Base-by-base conservation (phyloP, 2,329 filamentous ascomycete genomes). In the Paraphoma chrysanthemicola region DNA sequence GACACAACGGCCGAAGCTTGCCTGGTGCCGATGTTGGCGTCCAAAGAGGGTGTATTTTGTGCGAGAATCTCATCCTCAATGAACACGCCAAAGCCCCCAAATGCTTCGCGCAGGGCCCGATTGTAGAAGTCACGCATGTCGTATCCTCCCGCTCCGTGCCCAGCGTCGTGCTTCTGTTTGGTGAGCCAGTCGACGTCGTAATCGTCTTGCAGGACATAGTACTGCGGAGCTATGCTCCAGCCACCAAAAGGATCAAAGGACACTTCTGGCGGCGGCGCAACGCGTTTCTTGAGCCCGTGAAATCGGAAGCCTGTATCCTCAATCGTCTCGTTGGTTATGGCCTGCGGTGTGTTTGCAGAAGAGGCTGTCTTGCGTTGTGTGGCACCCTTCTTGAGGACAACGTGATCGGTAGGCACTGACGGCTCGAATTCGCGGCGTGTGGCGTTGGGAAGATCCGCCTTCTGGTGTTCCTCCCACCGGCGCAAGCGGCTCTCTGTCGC, bases 221-320 rank as follows among this genome's bases (percentile, higher is more conserved):
- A 89, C 65, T 89, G 83, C 23, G 72, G 71, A 9, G 82, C 82
- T 49, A 93, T 85, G 45, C 85, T 79, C 59, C 93, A 79, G 0
- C 92, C 95, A 39, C 88, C 92, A 72, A 95, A 97, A 0, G 94
- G 90, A 79, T 97, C 93, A 78, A 96, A 97, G 0, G 92, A 89
- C 55, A 88, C 88, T 67, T 92, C 88, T 6, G 85, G 85, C 36
- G 85, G 85, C 1, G 86, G 84, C 2, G 83, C 82, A 54, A 84
- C 80, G 49, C 82, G 81, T 56, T 82, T 88, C 77, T 91, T 92
- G 55, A 97, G 83, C 1, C 94, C 94, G 65, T 91, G 90, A 77
- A 97, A 93, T 2, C 89, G 72, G 45, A 85, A 80, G n/a, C 75
- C 75, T 47, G 66, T 74, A 45, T 70, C 67, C 2, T 60, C 57